These are phyloP conservation scores for Scortechinia acanthostroma DNA, from an alignment of 2,329 filamentous ascomycete species.

Conservation along the genomic window DNA sequence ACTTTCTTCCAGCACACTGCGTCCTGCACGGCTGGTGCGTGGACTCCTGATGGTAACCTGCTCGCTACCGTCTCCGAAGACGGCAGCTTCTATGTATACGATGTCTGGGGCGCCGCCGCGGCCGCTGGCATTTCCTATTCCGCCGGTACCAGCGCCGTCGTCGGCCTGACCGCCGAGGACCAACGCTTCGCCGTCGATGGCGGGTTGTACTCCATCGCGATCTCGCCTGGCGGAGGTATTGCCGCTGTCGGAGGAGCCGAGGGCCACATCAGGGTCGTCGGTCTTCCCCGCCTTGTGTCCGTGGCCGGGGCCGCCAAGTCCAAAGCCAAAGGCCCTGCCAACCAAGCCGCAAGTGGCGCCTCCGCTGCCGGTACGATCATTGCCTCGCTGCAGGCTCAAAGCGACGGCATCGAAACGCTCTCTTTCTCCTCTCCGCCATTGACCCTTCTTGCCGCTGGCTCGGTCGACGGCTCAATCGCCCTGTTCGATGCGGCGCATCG, in stretches of 20 bases:
- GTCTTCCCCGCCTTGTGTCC: constrained; percentile 41
- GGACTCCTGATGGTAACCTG: constrained; percentile 62
- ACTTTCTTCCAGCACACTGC: constrained; percentile 67
- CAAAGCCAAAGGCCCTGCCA: neutral
- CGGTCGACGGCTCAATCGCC: constrained; percentile 48
- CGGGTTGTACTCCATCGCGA: constrained; percentile 59
- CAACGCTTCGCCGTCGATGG: constrained; percentile 68
- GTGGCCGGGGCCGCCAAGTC: constrained; percentile 8
- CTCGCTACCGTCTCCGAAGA: constrained; percentile 67
- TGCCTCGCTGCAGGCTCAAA: constrained; percentile 57
- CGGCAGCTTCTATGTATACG: constrained; percentile 63
- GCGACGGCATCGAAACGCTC: constrained; percentile 61
- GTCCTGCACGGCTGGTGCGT: constrained; percentile 62
- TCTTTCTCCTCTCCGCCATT: constrained; percentile 32
- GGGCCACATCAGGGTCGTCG: constrained; percentile 61
- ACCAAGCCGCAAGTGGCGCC: constrained; percentile 10
- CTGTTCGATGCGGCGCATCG: constrained; percentile 65
- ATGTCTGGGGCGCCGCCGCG: constrained; percentile 56
- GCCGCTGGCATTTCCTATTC: constrained; percentile 15
- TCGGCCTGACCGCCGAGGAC: constrained; percentile 55
- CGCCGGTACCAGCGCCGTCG: constrained; percentile 27
- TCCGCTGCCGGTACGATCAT: constrained; percentile 37
- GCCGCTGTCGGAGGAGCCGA: constrained; percentile 65
- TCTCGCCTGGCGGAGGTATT: constrained; percentile 54
- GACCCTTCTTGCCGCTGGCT: constrained; percentile 25